Conservation (phyloP, 345 rosid species). For the Chamaenerion angustifolium region DNA sequence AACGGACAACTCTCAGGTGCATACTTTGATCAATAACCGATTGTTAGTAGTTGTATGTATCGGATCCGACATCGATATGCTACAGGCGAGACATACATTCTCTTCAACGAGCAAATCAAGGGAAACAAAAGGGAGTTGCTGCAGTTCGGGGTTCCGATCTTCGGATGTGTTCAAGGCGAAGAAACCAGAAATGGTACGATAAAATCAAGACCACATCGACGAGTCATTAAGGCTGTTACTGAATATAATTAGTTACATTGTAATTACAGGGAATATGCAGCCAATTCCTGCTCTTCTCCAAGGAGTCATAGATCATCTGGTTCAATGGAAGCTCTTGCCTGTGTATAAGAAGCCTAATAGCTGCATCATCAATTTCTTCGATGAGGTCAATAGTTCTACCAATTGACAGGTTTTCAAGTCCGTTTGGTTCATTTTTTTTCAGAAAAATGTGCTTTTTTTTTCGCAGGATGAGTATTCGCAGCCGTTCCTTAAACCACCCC, state of each 20-base stretch:
- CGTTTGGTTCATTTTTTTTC: too few species aligned
- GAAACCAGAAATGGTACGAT: constrained; percentile 17
- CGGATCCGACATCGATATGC: too few species aligned
- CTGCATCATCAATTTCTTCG: constrained; percentile 88
- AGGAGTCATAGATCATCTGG: constrained; percentile 63
- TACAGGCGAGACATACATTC: constrained; percentile 73
- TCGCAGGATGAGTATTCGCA: constrained; percentile 92
- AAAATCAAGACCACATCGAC: constrained; percentile 16
- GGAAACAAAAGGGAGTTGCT: constrained; percentile 89
- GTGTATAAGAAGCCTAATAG: constrained; percentile 86
- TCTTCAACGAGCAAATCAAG: constrained; percentile 88
- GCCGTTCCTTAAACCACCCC: constrained; percentile 96
- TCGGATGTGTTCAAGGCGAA: constrained; percentile 15
- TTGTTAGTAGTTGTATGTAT: too few species aligned
- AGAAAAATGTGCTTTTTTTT: background rate
- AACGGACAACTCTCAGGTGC: constrained; percentile 76
- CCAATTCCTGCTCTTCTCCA: constrained; percentile 77
- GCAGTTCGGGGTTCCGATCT: constrained; percentile 83
- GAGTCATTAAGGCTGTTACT: too few species aligned
- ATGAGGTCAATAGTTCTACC: constrained; percentile 38
- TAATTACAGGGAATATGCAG: constrained; percentile 37
- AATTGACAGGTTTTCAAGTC: too few species aligned
- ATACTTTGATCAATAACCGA: too few species aligned
- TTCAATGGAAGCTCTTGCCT: constrained; percentile 81
- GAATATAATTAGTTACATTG: constrained; percentile 7